Conservation (phyloP, 1,284 basidiomycete species). For the Microbotryum saponariae region DNA sequence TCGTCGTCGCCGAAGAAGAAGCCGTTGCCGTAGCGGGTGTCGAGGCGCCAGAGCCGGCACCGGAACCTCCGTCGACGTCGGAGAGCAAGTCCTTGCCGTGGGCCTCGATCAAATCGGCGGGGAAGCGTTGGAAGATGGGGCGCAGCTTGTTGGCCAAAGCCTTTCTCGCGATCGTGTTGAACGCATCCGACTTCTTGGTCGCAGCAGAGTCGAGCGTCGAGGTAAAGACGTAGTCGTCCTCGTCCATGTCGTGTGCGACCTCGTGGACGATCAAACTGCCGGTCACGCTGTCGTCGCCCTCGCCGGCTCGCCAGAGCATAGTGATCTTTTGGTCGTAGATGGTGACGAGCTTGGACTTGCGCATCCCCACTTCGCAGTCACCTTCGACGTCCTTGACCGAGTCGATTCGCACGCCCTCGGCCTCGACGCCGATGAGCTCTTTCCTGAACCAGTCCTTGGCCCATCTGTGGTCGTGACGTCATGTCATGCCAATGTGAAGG, state of each 20-base stretch:
- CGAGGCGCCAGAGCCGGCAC: conserved; percentile 18
- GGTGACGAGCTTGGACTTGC: conserved; percentile 34
- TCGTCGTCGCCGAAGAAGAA: conserved; percentile 4
- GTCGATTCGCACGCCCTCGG: conserved; percentile 20
- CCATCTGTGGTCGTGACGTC: conserved; percentile 16
- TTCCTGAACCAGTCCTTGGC: conserved; percentile 30
- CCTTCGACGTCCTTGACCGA: conserved; percentile 31
- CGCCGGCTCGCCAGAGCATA: conserved; percentile 9
- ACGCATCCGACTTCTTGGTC: conserved; percentile 28
- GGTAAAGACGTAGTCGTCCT: conserved; percentile 35
- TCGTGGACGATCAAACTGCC: conserved; percentile 33
- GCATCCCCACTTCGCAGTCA: conserved; percentile 34
- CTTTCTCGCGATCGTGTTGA: conserved; percentile 28
- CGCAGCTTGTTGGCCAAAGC: conserved; percentile 32
- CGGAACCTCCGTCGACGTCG: conserved; percentile 13
- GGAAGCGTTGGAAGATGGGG: conserved; percentile 33
- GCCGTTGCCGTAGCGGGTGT: conserved; percentile 10
- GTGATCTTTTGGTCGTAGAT: conserved; percentile 35
- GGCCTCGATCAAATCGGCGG: conserved; percentile 31
- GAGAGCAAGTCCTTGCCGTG: conserved; percentile 36
- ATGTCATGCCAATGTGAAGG: no score
- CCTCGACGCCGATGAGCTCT: conserved; percentile 22
- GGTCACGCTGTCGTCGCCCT: conserved; percentile 11
- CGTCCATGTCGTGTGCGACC: conserved; percentile 38
- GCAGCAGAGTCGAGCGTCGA: conserved; percentile 21